These are phyloP conservation scores for Trichosporon sp. DNA, from an alignment of 1,284 basidiomycete species.

Conservation along the genomic window DNA sequence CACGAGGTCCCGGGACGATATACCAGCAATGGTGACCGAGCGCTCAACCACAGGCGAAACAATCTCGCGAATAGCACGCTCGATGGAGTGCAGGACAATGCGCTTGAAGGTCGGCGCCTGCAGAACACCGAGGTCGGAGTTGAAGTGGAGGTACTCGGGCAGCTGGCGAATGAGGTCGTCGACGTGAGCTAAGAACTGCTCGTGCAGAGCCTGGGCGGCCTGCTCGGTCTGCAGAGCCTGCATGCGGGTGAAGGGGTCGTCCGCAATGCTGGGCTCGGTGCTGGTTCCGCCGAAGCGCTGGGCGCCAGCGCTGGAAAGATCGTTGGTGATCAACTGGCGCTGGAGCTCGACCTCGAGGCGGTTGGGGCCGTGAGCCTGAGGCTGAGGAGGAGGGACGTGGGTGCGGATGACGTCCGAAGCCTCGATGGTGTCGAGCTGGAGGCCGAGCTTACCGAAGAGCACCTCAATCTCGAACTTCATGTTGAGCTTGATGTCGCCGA, in stretches of 20 bases:
- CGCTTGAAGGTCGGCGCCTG: conserved; percentile 79
- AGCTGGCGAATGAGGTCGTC: conserved; percentile 65
- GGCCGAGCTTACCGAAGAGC: conserved; percentile 83
- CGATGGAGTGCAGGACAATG: conserved; percentile 84
- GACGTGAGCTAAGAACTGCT: conserved; percentile 46
- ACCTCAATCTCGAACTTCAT: conserved; percentile 99
- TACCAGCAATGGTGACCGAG: conserved; percentile 98
- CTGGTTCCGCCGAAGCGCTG: conserved; percentile 27
- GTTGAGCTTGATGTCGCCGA: conserved; percentile 92
- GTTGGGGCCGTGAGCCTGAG: conserved; percentile 38
- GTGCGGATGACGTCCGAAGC: conserved; percentile 68
- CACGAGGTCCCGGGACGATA: conserved; percentile 92
- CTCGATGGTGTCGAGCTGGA: conserved; percentile 82
- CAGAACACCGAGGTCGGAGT: conserved; percentile 58
- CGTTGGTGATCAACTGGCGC: conserved; percentile 34
- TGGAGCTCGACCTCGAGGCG: conserved; percentile 42
- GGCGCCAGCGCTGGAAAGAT: conserved; percentile 18
- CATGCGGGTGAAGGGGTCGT: conserved; percentile 41
- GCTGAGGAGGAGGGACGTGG: conserved; percentile 43
- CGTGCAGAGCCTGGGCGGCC: conserved; percentile 47
- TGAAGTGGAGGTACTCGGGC: conserved; percentile 72
- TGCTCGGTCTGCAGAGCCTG: conserved; percentile 46
- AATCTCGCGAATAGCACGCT: conserved; percentile 94
- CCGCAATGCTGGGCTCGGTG: conserved; percentile 28
- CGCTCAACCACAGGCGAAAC: conserved; percentile 96